phyloP scores from a whole-genome alignment of 352 stramenopile genomes.

The Albugo laibachii region DNA sequence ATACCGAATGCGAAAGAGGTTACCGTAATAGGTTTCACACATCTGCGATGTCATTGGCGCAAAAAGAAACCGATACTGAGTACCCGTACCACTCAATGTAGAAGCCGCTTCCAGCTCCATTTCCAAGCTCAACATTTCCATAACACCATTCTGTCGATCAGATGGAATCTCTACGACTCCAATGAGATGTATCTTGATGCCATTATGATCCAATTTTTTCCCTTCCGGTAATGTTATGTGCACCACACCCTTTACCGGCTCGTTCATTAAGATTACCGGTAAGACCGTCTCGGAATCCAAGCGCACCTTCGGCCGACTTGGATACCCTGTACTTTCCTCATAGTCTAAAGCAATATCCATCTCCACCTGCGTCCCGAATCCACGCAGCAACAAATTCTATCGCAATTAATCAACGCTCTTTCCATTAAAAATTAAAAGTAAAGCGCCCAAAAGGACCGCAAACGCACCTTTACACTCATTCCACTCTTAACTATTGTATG shows the following conservation, averaged over 20 bases:
- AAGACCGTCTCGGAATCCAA: constrained; percentile 11
- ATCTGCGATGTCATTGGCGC: constrained; percentile 14
- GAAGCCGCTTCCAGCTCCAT: background rate
- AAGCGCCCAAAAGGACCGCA: too few relatives aligned
- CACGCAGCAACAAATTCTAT: too few relatives aligned
- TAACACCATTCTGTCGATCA: constrained; percentile 13
- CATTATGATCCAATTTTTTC: constrained; percentile 90
- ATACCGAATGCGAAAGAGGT: constrained; percentile 92
- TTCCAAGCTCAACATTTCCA: constrained; percentile 8
- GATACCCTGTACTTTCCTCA: too few relatives aligned
- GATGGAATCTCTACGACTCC: constrained; percentile 57
- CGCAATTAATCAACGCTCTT: too few relatives aligned
- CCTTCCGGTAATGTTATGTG: constrained; percentile 54
- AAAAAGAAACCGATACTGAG: background rate
- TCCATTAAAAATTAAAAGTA: too few relatives aligned
- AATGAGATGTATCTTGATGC: constrained; percentile 92
- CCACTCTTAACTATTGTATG: too few relatives aligned
- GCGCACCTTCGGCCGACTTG: too few relatives aligned
- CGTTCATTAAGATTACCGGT: constrained; percentile 28
- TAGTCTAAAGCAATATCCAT: too few relatives aligned
- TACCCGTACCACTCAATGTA: background rate
- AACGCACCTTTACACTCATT: too few relatives aligned
- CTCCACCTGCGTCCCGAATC: too few relatives aligned
- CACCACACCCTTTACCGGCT: constrained; percentile 50
- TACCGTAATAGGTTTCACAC: constrained; percentile 93